phyloP scores from a whole-genome alignment of 2,329 filamentous ascomycete genomes.

The Mollisiaceae sp. region DNA sequence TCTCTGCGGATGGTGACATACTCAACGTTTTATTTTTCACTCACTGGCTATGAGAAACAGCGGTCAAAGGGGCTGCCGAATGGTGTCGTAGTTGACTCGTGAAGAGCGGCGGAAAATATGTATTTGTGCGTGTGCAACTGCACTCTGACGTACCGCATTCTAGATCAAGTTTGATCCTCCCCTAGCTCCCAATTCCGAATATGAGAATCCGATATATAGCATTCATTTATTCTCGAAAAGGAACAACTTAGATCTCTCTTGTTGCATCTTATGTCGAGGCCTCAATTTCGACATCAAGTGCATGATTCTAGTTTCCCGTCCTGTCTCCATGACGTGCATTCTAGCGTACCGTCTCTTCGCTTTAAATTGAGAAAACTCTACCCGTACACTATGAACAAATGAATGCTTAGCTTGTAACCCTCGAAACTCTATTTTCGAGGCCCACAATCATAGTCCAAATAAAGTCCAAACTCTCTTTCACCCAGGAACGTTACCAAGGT shows the following conservation, averaged over 20 bases:
- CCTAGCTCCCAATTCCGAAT: not conserved
- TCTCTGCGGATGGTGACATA: not conserved
- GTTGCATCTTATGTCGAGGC: not conserved
- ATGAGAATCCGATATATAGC: not conserved
- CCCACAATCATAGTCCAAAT: not conserved
- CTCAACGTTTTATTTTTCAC: not conserved
- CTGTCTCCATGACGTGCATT: slow-evolving; percentile 1
- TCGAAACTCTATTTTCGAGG: not conserved
- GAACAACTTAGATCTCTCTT: not conserved
- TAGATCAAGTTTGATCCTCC: not conserved
- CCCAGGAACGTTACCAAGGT: not conserved
- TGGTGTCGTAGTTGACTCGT: not conserved
- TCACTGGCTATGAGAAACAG: not conserved
- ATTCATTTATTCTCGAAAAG: not conserved
- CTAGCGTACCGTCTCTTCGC: not conserved
- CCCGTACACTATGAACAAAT: not conserved
- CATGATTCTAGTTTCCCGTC: not conserved
- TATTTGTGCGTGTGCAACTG: not conserved
- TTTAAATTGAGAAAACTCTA: not conserved
- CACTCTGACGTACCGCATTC: not conserved
- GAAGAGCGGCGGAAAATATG: not conserved
- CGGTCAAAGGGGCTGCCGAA: not conserved
- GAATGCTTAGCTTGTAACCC: not conserved
- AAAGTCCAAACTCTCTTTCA: not conserved
- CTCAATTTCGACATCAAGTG: not conserved